Conservation (phyloP, 306 rosid species). For the Rubus parviflorus region DNA sequence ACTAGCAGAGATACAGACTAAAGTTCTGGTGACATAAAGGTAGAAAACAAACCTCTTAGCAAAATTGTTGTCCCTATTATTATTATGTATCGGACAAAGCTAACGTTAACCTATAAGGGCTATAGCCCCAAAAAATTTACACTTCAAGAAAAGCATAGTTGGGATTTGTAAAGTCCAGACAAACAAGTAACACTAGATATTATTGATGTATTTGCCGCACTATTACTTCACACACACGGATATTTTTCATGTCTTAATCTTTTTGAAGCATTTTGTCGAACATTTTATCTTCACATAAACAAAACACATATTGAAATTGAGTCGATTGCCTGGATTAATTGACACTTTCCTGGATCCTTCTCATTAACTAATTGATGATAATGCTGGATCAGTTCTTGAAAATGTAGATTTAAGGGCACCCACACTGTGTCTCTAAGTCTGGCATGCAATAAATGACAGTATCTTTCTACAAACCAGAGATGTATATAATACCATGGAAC, state of each 20-base stretch:
- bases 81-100: not conserved
- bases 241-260: not conserved
- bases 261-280: not conserved
- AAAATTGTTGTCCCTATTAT: slow-evolving; percentile 16
- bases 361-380: not conserved
- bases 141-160: not conserved
- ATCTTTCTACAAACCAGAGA: slow-evolving; percentile 6
- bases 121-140: not conserved
- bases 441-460: not conserved
- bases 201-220: too few species aligned
- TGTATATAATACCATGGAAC: slow-evolving; percentile 3
- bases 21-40: slow-evolving; percentile 16
- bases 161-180: not conserved
- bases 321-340: not conserved
- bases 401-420: not conserved
- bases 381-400: not conserved
- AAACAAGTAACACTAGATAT: not conserved
- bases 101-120: not conserved
- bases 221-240: not conserved
- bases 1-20: slow-evolving; percentile 12
- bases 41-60: slow-evolving; percentile 8
- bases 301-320: too few species aligned
- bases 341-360: not conserved
- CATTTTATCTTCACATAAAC: not conserved
- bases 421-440: not conserved